Evolutionary conservation across 2,329 filamentous ascomycete genomes (phyloP).

Genomic region (Fusarium sp.): DNA sequence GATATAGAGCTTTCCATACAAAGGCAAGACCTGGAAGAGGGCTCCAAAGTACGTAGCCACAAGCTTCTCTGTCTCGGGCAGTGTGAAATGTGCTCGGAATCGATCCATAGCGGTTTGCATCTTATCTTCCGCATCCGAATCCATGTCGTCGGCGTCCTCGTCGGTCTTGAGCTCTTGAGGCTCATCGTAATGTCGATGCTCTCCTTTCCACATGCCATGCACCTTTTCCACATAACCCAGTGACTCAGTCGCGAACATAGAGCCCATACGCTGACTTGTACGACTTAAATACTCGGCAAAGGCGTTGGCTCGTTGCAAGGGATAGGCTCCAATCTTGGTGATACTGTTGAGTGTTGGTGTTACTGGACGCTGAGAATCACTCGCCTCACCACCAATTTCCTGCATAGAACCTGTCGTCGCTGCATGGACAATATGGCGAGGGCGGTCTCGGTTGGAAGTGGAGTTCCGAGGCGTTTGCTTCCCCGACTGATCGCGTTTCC

Average conservation of each 20-base stretch:
- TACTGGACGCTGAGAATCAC: slow-evolving; percentile 37
- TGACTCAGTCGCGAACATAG: slow-evolving; percentile 85
- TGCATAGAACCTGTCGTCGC: slow-evolving; percentile 56
- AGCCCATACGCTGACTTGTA: slow-evolving; percentile 84
- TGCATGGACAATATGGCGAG: slow-evolving; percentile 47
- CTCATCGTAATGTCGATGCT: slow-evolving; percentile 86
- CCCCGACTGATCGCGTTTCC: slow-evolving; percentile 32
- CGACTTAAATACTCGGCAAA: slow-evolving; percentile 86
- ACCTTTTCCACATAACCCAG: slow-evolving; percentile 98
- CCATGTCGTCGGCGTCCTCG: slow-evolving; percentile 61
- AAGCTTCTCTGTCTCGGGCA: slow-evolving; percentile 85
- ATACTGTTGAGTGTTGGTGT: slow-evolving; percentile 65
- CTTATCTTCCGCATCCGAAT: slow-evolving; percentile 73
- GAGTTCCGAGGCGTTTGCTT: slow-evolving; percentile 34
- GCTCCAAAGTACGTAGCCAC: slow-evolving; percentile 93
- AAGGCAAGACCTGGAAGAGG: slow-evolving; percentile 86
- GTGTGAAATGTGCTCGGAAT: slow-evolving; percentile 89
- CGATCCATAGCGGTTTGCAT: slow-evolving; percentile 77
- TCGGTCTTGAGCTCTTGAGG: slow-evolving; percentile 64
- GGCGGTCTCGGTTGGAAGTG: slow-evolving; percentile 19
- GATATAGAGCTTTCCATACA: slow-evolving; percentile 97
- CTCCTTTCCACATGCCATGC: slow-evolving; percentile 95
- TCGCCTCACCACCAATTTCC: slow-evolving; percentile 21
- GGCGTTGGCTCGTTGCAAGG: slow-evolving; percentile 84
- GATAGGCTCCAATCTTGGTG: slow-evolving; percentile 76